A percentile compares a stretch with the other conserved stretches of the same genome.
Conservation (phyloP, 495 filamentous ascomycete species). For the Articulospora tetracladia region DNA sequence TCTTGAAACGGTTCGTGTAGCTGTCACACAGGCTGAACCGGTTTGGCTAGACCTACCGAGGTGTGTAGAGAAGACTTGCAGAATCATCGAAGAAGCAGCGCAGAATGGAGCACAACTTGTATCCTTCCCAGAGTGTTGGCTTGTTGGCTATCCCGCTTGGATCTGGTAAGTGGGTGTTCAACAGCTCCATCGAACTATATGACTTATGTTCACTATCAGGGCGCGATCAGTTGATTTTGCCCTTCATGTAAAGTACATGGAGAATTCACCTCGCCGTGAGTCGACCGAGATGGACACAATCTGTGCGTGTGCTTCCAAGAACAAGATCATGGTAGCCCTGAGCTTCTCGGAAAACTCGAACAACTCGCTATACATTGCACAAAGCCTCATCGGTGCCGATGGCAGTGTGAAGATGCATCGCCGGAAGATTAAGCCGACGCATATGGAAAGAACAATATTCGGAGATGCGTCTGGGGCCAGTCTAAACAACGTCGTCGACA, state of each 20-base stretch:
- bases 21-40: constrained; percentile 49
- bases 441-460: constrained; percentile 59
- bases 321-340: constrained; percentile 42
- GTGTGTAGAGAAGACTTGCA: constrained; percentile 44
- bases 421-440: constrained; percentile 57
- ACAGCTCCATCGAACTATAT: neutral
- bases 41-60: constrained; percentile 48
- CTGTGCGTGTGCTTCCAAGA: constrained; percentile 31
- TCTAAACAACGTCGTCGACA: constrained; percentile 39
- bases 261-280: constrained; percentile 42
- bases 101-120: constrained; percentile 44
- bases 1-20: constrained; percentile 32
- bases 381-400: constrained; percentile 43
- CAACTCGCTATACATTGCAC: constrained; percentile 52
- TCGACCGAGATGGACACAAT: constrained; percentile 47
- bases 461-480: constrained; percentile 47
- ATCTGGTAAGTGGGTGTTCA: constrained; percentile 49
- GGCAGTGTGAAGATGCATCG: constrained; percentile 43
- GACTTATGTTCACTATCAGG: constrained; percentile 26
- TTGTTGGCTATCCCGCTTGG: constrained; percentile 54
- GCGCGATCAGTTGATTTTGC: constrained; percentile 39
- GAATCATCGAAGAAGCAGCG: constrained; percentile 49
- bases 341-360: constrained; percentile 49
- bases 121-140: constrained; percentile 52
- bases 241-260: constrained; percentile 41